Percentiles rank a stretch among this genome's conserved stretches.
Conservation (phyloP, 108 stramenopile species). For the Cylindrotheca closterium region DNA sequence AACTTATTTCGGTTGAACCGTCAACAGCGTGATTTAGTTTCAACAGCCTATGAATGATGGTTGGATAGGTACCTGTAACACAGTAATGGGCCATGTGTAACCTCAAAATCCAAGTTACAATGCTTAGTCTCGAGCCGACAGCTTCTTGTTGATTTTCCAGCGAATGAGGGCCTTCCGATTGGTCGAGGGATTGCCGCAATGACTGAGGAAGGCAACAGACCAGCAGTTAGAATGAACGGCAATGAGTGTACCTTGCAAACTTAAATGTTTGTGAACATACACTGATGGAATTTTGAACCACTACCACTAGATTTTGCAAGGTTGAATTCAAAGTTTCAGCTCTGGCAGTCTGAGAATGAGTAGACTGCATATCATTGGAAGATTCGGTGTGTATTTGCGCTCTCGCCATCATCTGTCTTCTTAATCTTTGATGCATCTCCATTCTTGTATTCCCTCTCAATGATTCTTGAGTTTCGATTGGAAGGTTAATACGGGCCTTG, state of each 20-base stretch:
- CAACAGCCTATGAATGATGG: constrained; percentile 22
- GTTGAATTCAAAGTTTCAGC: background rate
- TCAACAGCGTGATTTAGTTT: constrained; percentile 2
- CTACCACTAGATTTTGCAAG: background rate
- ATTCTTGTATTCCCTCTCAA: constrained; percentile 30
- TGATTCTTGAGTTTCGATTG: background rate
- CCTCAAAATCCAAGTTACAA: constrained; percentile 26
- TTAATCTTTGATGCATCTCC: constrained; percentile 15
- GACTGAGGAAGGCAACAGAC: background rate
- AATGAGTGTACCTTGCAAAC: background rate
- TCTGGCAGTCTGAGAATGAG: too few relatives aligned
- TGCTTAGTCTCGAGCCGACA: background rate
- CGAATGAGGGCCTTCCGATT: background rate
- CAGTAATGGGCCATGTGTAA: constrained; percentile 36
- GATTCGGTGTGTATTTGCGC: background rate
- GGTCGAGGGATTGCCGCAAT: background rate
- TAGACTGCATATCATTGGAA: background rate
- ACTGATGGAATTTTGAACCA: background rate
- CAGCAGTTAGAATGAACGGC: background rate
- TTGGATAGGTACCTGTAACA: constrained; percentile 37
- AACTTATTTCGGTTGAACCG: background rate
- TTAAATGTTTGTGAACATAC: background rate
- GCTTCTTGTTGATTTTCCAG: background rate
- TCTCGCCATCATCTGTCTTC: constrained; percentile 27
- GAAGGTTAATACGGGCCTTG: background rate